Evolutionary conservation across 768 basidiomycete species (phyloP).

Genomic region (Tylopilus felleus): DNA sequence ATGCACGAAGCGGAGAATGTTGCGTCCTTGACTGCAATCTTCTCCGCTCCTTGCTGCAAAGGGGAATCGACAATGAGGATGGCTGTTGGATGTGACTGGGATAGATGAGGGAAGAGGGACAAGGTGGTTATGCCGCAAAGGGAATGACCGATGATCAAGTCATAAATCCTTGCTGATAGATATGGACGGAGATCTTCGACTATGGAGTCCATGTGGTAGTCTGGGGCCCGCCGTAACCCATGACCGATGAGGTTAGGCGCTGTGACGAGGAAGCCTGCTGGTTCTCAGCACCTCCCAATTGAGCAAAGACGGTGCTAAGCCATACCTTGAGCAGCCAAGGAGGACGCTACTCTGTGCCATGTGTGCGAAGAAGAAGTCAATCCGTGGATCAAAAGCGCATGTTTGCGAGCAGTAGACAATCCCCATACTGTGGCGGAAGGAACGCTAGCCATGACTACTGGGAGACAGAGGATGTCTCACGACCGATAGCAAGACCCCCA

Average conservation of each 20-base stretch:
- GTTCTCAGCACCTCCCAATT: background rate
- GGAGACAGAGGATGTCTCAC: background rate
- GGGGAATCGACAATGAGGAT: too few species aligned
- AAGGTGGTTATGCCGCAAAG: constrained; percentile 13
- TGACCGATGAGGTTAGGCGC: constrained; percentile 14
- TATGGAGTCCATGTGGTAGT: background rate
- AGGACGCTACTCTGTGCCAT: constrained; percentile 10
- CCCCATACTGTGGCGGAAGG: constrained; percentile 16
- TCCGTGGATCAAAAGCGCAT: constrained; percentile 2
- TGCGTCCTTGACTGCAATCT: too few species aligned
- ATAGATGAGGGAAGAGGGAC: constrained; percentile 9
- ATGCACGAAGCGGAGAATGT: too few species aligned
- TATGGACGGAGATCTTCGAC: constrained; percentile 14
- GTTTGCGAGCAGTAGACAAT: constrained; percentile 10
- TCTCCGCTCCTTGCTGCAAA: too few species aligned
- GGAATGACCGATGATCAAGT: constrained; percentile 20
- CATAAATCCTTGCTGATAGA: constrained; percentile 3
- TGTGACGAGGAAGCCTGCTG: constrained; percentile 17
- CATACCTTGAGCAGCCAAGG: constrained; percentile 17
- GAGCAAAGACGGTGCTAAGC: too few species aligned
- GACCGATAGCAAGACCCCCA: background rate
- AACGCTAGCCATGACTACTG: constrained; percentile 6
- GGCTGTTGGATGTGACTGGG: too few species aligned
- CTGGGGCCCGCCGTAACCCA: too few species aligned
- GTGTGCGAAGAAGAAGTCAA: constrained; percentile 14